Evolutionary conservation across 257 asterid species (phyloP).

Genomic region (Mitragyna speciosa): DNA sequence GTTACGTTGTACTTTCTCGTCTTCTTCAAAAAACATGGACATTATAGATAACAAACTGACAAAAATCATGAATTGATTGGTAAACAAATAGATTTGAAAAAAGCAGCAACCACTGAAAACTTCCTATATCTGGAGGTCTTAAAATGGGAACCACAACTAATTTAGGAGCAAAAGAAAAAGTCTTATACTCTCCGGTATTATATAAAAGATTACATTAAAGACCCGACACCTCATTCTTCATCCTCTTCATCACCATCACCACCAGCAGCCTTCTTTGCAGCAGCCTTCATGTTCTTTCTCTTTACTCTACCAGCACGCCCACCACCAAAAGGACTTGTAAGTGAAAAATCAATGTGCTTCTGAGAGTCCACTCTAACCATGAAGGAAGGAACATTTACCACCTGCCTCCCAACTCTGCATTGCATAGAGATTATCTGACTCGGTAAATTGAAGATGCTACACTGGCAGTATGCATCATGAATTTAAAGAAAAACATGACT

Average conservation of each 20-base stretch:
- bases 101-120: constrained; percentile 17
- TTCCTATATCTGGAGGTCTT: constrained; percentile 9
- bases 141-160: background rate
- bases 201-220: background rate
- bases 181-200: background rate
- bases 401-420: constrained; percentile 57
- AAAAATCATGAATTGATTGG: background rate
- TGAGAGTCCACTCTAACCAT: constrained; percentile 55
- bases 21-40: background rate
- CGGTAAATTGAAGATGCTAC: background rate
- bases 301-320: constrained; percentile 62
- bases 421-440: background rate
- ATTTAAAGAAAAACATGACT: background rate
- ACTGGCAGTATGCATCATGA: background rate
- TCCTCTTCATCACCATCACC: constrained; percentile 57
- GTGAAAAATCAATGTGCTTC: constrained; percentile 56
- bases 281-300: constrained; percentile 55
- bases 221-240: constrained; percentile 26
- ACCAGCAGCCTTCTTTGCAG: constrained; percentile 57
- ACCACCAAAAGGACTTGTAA: constrained; percentile 57
- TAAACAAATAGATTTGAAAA: background rate
- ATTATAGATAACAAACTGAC: background rate
- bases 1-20: background rate
- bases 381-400: constrained; percentile 53
- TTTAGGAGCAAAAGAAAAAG: background rate